A percentile compares a stretch with the other conserved stretches of the same genome.
Conservation (phyloP, 768 basidiomycete genomes). For the Mycena filopes region DNA sequence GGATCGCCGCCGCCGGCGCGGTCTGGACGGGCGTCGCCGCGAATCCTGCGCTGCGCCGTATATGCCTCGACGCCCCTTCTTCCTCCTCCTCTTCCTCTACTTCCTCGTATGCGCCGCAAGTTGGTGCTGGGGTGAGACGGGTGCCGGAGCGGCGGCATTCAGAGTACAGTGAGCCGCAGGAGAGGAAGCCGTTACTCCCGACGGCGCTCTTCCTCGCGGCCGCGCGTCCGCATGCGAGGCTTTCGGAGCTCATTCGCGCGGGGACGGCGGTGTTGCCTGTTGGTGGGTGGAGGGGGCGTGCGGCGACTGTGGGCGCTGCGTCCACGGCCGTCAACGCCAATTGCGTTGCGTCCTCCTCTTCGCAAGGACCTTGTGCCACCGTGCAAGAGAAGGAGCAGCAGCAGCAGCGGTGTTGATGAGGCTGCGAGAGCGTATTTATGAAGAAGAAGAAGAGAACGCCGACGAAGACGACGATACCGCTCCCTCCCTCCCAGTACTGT, state of each 20-base stretch:
- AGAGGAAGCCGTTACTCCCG: slow-evolving; percentile 48
- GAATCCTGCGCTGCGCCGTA: slow-evolving; percentile 52
- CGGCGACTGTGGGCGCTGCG: not conserved
- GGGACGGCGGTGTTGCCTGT: slow-evolving; percentile 52
- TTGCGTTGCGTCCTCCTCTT: too few species aligned
- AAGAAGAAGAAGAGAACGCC: too few species aligned
- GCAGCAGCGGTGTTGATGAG: too few species aligned
- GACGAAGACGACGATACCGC: too few species aligned
- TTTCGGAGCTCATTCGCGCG: slow-evolving; percentile 63
- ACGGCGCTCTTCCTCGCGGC: slow-evolving; percentile 69
- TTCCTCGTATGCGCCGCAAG: too few species aligned
- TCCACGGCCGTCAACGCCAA: not conserved
- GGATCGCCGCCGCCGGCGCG: slow-evolving; percentile 53
- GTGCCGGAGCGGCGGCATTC: not conserved
- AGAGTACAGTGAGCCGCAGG: slow-evolving; percentile 26
- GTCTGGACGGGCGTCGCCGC: slow-evolving; percentile 57
- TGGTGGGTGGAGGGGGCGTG: not conserved
- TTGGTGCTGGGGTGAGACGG: too few species aligned
- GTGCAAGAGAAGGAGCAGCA: too few species aligned
- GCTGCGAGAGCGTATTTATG: too few species aligned
- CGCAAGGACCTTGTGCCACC: too few species aligned
- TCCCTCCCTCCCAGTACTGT: too few species aligned
- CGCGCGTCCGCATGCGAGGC: slow-evolving; percentile 60
- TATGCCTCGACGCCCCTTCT: slow-evolving; percentile 4
- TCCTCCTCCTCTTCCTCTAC: too few species aligned